Evolutionary conservation across 495 filamentous ascomycete genomes (phyloP).

Genomic region (Durotheca rogersii): DNA sequence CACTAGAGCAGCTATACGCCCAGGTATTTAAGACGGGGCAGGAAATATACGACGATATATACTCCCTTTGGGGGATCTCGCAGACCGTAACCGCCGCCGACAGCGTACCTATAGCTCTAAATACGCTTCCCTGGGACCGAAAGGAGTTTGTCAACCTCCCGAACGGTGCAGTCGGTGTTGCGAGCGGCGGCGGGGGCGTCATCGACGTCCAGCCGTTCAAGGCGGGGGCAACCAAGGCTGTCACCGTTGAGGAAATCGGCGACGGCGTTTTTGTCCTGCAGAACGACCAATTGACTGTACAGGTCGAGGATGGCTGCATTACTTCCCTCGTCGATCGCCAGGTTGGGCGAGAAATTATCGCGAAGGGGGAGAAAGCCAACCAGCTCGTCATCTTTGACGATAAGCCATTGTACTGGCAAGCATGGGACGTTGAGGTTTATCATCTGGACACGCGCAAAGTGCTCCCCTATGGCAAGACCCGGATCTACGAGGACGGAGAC

Average conservation of each 20-base stretch:
- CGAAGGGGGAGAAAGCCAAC: constrained; percentile 77
- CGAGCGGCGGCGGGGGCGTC: constrained; percentile 49
- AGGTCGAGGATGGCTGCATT: constrained; percentile 72
- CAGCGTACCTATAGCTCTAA: constrained; percentile 58
- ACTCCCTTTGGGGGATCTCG: constrained; percentile 63
- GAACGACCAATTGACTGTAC: constrained; percentile 71
- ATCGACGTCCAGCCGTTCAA: constrained; percentile 53
- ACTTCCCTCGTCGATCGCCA: constrained; percentile 76
- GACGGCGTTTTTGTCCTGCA: constrained; percentile 74
- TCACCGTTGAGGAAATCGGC: constrained; percentile 63
- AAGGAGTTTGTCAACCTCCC: constrained; percentile 68
- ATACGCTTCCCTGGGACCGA: constrained; percentile 82
- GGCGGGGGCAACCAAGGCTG: constrained; percentile 45
- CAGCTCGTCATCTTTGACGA: constrained; percentile 96
- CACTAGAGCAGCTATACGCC: constrained; percentile 63
- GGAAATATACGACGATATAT: constrained; percentile 66
- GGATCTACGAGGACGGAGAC: constrained; percentile 67
- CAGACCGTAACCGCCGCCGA: constrained; percentile 37
- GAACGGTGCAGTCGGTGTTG: constrained; percentile 44
- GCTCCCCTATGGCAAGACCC: constrained; percentile 62
- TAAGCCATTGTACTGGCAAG: constrained; percentile 98
- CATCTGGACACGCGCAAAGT: constrained; percentile 85
- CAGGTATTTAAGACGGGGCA: constrained; percentile 77
- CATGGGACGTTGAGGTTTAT: constrained; percentile 98
- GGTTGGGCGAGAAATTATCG: constrained; percentile 71